Percentiles rank a stretch among this genome's conserved stretches.
phyloP scores from a whole-genome alignment of 768 basidiomycete species.

The Polyporus arcularius region DNA sequence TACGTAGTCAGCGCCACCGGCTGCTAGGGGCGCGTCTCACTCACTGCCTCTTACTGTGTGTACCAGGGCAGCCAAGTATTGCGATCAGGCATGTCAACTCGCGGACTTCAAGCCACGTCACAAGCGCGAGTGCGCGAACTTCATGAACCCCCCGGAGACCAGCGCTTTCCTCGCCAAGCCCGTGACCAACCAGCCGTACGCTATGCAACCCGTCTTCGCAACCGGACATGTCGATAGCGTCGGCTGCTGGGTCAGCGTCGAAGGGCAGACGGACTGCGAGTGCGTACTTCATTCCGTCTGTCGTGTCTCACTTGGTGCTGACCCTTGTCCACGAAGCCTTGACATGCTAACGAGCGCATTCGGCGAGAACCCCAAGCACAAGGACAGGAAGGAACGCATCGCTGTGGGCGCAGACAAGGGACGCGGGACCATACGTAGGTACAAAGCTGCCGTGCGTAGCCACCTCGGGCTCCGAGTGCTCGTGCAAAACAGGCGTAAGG shows the following conservation, averaged over 20 bases:
- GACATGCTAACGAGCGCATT: too few species aligned
- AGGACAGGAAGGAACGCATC: too few species aligned
- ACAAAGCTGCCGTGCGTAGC: slow-evolving; percentile 4
- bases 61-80: slow-evolving; percentile 6
- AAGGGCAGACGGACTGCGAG: slow-evolving; percentile 6
- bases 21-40: too few species aligned
- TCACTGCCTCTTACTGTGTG: too few species aligned
- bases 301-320: too few species aligned
- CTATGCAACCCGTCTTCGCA: slow-evolving; percentile 5
- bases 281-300: background rate
- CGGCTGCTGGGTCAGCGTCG: slow-evolving; percentile 10
- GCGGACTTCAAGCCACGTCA: slow-evolving; percentile 8
- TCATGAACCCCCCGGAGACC: slow-evolving; percentile 3
- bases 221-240: slow-evolving; percentile 3
- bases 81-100: slow-evolving; percentile 4
- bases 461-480: slow-evolving; percentile 1
- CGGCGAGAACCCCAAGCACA: too few species aligned
- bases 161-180: slow-evolving; percentile 3
- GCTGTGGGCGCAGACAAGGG: too few species aligned
- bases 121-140: slow-evolving; percentile 11
- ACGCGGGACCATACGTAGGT: background rate
- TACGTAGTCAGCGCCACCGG: background rate
- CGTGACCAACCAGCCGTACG: background rate
- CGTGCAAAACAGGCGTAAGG: slow-evolving; percentile 15
- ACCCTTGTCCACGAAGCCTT: too few species aligned